A percentile compares a stretch with the other conserved stretches of the same genome.
phyloP scores from a whole-genome alignment of 192 early-diverging fungal genomes.

The Coemansia asiatica region DNA sequence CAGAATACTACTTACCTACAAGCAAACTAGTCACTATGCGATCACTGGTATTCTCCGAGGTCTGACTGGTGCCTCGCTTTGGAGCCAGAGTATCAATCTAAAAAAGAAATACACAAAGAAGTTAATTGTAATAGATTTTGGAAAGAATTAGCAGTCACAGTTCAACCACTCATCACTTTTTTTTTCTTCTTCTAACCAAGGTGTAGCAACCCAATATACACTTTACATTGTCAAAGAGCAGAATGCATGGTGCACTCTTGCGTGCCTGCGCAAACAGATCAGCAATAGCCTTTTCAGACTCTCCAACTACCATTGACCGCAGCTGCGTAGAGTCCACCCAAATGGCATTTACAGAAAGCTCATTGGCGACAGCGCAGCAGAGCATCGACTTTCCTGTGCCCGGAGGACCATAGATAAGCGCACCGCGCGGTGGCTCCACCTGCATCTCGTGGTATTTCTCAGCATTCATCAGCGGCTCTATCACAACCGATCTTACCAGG shows the following conservation, averaged over 20 bases:
- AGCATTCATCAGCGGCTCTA: conserved; percentile 54
- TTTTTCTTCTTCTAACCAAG: too few relatives aligned
- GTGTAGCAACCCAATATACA: too few relatives aligned
- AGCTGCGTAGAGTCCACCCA: conserved; percentile 84
- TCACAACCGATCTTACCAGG: conserved; percentile 54
- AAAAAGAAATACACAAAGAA: conserved; percentile 9
- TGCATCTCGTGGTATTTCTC: conserved; percentile 59
- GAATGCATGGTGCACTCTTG: conserved; percentile 79
- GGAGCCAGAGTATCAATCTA: conserved; percentile 84
- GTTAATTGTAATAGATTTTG: too few relatives aligned
- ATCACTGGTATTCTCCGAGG: conserved; percentile 80
- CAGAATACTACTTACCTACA: conserved; percentile 39
- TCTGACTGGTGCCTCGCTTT: conserved; percentile 63
- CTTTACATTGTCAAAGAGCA: conserved; percentile 89
- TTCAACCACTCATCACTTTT: too few relatives aligned
- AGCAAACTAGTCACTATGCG: conserved; percentile 88
- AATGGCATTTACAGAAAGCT: conserved; percentile 80
- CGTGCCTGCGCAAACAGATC: conserved; percentile 82
- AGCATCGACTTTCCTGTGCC: conserved; percentile 91
- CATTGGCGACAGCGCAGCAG: conserved; percentile 76
- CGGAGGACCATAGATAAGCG: conserved; percentile 83
- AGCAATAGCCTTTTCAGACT: conserved; percentile 84
- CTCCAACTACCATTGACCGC: conserved; percentile 90
- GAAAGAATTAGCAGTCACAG: too few relatives aligned
- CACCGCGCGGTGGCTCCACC: conserved; percentile 72